Conservation (phyloP, 371 early-diverging fungal species). For the Mucor racemosus region DNA sequence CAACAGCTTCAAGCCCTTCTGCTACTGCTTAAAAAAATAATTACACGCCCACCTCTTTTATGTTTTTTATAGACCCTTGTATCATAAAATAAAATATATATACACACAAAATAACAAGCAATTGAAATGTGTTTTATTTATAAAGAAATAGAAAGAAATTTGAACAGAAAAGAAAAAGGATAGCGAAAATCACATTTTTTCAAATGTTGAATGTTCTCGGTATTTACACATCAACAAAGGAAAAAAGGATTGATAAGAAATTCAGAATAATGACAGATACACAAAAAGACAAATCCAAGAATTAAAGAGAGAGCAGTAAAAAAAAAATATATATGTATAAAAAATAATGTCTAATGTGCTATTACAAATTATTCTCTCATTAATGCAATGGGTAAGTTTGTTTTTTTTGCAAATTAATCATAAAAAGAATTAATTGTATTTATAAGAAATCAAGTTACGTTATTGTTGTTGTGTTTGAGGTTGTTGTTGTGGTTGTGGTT, state of each 20-base stretch:
- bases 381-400: background rate
- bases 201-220: background rate
- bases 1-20: slow-evolving; percentile 4
- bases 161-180: background rate
- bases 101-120: background rate
- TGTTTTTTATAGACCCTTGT: background rate
- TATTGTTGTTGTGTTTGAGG: slow-evolving; percentile 7
- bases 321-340: background rate
- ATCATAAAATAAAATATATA: slow-evolving; percentile 1
- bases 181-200: background rate
- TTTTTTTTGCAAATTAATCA: background rate
- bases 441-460: background rate
- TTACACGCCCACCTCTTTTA: background rate
- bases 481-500: too few relatives aligned
- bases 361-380: slow-evolving; percentile 1
- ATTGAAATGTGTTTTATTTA: background rate
- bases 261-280: background rate
- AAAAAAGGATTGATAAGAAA: background rate
- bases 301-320: background rate
- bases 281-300: background rate
- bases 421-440: background rate
- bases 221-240: background rate
- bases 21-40: slow-evolving; percentile 2
- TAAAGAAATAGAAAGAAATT: background rate
- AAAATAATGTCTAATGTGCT: background rate